Percentiles rank a stretch among this genome's conserved stretches.
Evolutionary conservation across 257 asterid genomes (phyloP).

Genomic region (Penstemon eatonii): DNA sequence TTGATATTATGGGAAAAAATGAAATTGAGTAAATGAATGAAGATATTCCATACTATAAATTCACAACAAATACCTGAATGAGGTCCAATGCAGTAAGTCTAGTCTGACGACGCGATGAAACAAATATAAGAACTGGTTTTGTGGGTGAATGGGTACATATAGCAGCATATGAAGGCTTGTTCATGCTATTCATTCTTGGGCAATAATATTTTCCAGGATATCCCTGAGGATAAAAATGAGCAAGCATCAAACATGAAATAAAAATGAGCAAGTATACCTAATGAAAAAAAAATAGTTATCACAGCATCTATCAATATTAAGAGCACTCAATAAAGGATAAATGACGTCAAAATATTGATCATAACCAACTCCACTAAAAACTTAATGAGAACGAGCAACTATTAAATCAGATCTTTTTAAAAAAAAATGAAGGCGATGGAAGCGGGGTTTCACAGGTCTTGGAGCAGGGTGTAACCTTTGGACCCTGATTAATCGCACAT

Average conservation of each 20-base stretch:
- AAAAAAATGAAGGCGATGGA: not conserved
- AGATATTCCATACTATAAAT: no score
- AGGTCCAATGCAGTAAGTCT: slow-evolving; percentile 98
- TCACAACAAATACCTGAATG: slow-evolving; percentile 60
- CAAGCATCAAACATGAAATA: slow-evolving; percentile 20
- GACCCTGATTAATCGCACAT: not conserved
- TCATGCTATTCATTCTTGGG: slow-evolving; percentile 99
- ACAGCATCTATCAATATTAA: slow-evolving; percentile 14
- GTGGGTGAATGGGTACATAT: slow-evolving; percentile 95
- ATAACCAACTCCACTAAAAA: not conserved
- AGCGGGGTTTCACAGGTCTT: not conserved
- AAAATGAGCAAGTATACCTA: not conserved
- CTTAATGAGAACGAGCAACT: not conserved
- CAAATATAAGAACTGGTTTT: slow-evolving; percentile 96
- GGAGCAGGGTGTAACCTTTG: not conserved
- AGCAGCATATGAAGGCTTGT: slow-evolving; percentile 97
- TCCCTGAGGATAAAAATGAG: slow-evolving; percentile 59
- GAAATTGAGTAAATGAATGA: no score
- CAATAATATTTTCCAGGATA: slow-evolving; percentile 97
- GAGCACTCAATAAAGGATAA: slow-evolving; percentile 14
- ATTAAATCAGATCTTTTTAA: not conserved
- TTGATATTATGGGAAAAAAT: no score
- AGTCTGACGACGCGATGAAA: slow-evolving; percentile 99
- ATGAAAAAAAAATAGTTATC: not conserved
- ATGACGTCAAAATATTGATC: not conserved